Base-by-base conservation (phyloP, 257 asterid species). In the Verbascum thapsus region DNA sequence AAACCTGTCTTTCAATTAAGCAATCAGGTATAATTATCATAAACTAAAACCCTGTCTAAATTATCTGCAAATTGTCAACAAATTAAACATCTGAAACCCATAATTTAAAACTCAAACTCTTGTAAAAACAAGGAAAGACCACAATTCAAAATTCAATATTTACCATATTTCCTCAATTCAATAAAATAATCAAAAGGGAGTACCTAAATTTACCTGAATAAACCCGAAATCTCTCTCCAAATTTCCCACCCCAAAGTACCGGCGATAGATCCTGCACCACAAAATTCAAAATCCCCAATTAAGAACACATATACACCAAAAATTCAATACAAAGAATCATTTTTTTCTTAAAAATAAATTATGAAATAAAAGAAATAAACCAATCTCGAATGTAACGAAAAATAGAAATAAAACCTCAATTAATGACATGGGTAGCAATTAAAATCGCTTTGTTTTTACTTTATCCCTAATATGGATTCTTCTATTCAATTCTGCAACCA, bases 261-360 rank as follows among this genome's bases (percentile, higher is more conserved):
- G 90, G 84, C 71, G 71, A 64, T 34, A 82, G 73, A 69, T 84
- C 92, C 98, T 90, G 84, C 76, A 69, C 66, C 70, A 45, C 7
- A n/a, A n/a, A 38, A 77, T 34, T 58, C 72, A 62, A 55, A 50
- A 55, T n/a, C n/a, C n/a, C n/a, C n/a, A n/a, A n/a, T n/a, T n/a
- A n/a, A n/a, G n/a, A n/a, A n/a, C n/a, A n/a, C n/a, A n/a, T n/a
- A n/a, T n/a, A n/a, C n/a, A n/a, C 40, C 58, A 63, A 70, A 58
- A 7, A 39, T 52, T 58, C 17, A 37, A 70, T 35, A n/a, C 26
- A 30, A 61, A n/a, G n/a, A n/a, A n/a, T n/a, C 52, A 18, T n/a
- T n/a, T n/a, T n/a, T n/a, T n/a, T n/a, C n/a, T n/a, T 2, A 30
- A 49, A 17, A 38, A 26, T n/a, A 26, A n/a, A n/a, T n/a, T n/a